Percentiles rank a stretch among this genome's conserved stretches.
Evolutionary conservation across 2,329 filamentous ascomycete genomes (phyloP).

Genomic region (Chaetomiaceae sp.): DNA sequence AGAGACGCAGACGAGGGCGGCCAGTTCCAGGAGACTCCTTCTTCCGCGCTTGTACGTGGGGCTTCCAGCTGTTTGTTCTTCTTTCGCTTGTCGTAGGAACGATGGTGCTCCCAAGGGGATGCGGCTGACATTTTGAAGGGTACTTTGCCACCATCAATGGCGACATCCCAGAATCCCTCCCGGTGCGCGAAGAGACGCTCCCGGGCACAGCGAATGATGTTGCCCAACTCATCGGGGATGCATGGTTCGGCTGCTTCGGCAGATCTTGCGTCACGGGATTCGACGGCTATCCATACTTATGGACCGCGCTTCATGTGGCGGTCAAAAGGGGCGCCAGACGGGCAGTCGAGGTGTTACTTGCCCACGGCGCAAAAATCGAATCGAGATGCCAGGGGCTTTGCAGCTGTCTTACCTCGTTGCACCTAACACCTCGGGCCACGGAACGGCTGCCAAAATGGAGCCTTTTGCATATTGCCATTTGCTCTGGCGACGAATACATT

Average conservation of each 20-base stretch:
- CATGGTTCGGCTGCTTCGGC: not conserved
- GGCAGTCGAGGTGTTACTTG: not conserved
- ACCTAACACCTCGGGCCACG: too few relatives aligned
- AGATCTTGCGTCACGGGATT: not conserved
- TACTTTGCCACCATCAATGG: slow-evolving; percentile 1
- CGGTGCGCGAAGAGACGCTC: too few relatives aligned
- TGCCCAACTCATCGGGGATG: not conserved
- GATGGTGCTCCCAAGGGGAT: too few relatives aligned
- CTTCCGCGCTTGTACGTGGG: not conserved
- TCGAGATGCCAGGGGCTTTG: not conserved
- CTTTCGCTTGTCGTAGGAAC: too few relatives aligned
- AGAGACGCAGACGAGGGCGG: not conserved
- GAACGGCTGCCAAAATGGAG: not conserved
- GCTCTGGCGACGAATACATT: not conserved
- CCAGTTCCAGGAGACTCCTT: not conserved
- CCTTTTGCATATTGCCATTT: slow-evolving; percentile 2
- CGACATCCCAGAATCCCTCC: not conserved
- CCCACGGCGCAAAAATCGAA: not conserved
- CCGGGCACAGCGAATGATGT: too few relatives aligned
- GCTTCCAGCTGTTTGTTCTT: not conserved
- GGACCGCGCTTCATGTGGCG: slow-evolving; percentile 6
- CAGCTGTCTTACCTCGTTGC: not conserved
- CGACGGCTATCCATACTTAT: not conserved
- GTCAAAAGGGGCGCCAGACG: not conserved
- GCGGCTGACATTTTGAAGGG: not conserved